A percentile compares a stretch with the other conserved stretches of the same genome.
Conservation (phyloP, 1,284 basidiomycete genomes). For the Tetrapyrgos nigripes region DNA sequence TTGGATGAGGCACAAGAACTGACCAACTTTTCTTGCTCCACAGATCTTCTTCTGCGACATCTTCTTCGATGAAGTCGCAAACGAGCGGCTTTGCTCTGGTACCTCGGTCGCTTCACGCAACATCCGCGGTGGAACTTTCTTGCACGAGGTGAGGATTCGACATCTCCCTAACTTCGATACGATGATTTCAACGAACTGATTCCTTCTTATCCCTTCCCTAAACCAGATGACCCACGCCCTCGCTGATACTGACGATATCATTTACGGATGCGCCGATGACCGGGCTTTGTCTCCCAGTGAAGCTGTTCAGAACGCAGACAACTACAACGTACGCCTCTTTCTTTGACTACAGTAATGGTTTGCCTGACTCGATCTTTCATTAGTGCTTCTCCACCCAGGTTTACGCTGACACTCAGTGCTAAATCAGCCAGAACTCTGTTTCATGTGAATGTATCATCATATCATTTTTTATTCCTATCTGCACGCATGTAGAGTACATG, state of each 20-base stretch:
- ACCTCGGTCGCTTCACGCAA: slow-evolving; percentile 23
- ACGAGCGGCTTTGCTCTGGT: slow-evolving; percentile 19
- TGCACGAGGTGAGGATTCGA: slow-evolving; percentile 21
- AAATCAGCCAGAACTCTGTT: too few species aligned
- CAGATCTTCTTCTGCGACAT: slow-evolving; percentile 28
- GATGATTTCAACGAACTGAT: not conserved
- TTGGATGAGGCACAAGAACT: too few species aligned
- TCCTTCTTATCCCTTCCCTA: not conserved
- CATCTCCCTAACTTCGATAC: not conserved
- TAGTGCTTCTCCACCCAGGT: slow-evolving; percentile 35
- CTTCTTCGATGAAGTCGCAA: slow-evolving; percentile 25
- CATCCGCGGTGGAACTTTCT: slow-evolving; percentile 26
- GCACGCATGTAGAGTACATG: too few species aligned
- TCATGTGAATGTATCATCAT: not conserved
- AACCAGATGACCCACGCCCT: slow-evolving; percentile 30
- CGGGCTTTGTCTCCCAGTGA: slow-evolving; percentile 24
- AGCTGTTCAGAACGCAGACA: slow-evolving; percentile 30
- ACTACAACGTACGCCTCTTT: slow-evolving; percentile 30
- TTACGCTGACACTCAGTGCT: slow-evolving; percentile 32
- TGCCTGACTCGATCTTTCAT: not conserved
- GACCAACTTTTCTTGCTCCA: too few species aligned
- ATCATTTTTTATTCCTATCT: too few species aligned
- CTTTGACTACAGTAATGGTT: not conserved
- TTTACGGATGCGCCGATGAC: slow-evolving; percentile 32
- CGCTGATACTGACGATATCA: slow-evolving; percentile 28